These are phyloP conservation scores for Pneumocystis carinii DNA, from an alignment of 1,139 yeast species.

Conservation along the genomic window DNA sequence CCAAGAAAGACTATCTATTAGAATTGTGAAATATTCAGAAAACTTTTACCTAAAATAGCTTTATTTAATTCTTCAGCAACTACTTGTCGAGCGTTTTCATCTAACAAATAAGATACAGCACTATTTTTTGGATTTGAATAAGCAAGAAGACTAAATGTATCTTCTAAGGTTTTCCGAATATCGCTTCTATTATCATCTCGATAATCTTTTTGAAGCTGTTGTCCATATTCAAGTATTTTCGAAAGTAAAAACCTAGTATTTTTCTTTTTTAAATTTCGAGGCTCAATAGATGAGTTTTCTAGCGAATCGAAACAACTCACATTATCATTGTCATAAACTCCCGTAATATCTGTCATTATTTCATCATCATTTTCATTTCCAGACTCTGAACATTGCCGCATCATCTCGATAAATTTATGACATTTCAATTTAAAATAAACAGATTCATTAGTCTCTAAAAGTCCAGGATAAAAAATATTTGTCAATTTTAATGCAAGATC, in stretches of 20 bases:
- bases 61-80: slow-evolving; percentile 33
- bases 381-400: slow-evolving; percentile 18
- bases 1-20: not conserved
- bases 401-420: slow-evolving; percentile 36
- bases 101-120: slow-evolving; percentile 27
- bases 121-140: slow-evolving; percentile 33
- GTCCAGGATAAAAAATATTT: slow-evolving; percentile 31
- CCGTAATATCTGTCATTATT: slow-evolving; percentile 8
- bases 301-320: slow-evolving; percentile 7
- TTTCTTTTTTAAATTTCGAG: not conserved
- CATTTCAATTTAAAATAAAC: slow-evolving; percentile 42
- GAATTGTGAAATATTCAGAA: not conserved
- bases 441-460: slow-evolving; percentile 30
- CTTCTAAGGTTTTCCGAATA: slow-evolving; percentile 25
- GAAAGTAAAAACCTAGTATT: slow-evolving; percentile 19
- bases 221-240: slow-evolving; percentile 34
- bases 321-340: slow-evolving; percentile 7
- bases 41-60: slow-evolving; percentile 25
- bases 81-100: slow-evolving; percentile 25
- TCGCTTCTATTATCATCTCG: slow-evolving; percentile 21
- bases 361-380: slow-evolving; percentile 8
- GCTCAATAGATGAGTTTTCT: not conserved
- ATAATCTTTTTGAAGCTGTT: slow-evolving; percentile 30
- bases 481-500: slow-evolving; percentile 34
- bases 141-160: slow-evolving; percentile 38